Evolutionary conservation across 176 grass and related monocot genomes (phyloP).

Genomic region (Chloris gayana): DNA sequence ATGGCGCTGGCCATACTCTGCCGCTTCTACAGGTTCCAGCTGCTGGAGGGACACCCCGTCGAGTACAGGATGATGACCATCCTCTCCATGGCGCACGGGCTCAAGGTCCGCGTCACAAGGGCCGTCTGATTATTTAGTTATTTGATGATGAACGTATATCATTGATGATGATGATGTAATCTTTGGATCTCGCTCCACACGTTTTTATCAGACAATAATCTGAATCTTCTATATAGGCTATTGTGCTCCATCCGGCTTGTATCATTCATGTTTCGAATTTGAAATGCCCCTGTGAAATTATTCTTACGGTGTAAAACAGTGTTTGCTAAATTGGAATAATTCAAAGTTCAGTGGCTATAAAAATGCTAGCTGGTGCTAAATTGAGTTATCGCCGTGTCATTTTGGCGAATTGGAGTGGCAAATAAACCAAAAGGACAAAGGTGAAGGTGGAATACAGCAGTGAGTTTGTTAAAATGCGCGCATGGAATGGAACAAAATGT

Average conservation of each 20-base stretch:
- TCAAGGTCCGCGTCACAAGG: slow-evolving; percentile 69
- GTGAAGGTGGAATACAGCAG: too few relatives aligned
- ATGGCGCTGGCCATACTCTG: slow-evolving; percentile 84
- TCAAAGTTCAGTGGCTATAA: too few relatives aligned
- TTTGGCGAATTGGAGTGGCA: too few relatives aligned
- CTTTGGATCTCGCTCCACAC: neutral
- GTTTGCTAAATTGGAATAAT: too few relatives aligned
- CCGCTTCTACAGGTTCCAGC: slow-evolving; percentile 78
- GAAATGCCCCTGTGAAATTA: neutral
- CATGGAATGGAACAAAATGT: too few relatives aligned
- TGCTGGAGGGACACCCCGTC: slow-evolving; percentile 69
- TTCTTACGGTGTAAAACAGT: neutral
- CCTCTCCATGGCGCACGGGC: slow-evolving; percentile 91
- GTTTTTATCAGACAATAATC: neutral
- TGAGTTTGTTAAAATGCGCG: too few relatives aligned
- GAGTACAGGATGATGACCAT: slow-evolving; percentile 95
- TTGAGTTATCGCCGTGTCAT: too few relatives aligned
- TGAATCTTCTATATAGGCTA: neutral
- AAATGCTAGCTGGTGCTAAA: too few relatives aligned
- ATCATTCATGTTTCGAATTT: neutral
- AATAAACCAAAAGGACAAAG: too few relatives aligned
- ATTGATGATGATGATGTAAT: neutral
- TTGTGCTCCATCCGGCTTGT: neutral
- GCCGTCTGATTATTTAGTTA: slow-evolving; percentile 25
- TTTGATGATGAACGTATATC: too few relatives aligned